Percentiles rank a stretch among this genome's conserved stretches.
These are phyloP conservation scores for Lithospermum erythrorhizon DNA, from an alignment of 257 asterid genomes.

Conservation along the genomic window DNA sequence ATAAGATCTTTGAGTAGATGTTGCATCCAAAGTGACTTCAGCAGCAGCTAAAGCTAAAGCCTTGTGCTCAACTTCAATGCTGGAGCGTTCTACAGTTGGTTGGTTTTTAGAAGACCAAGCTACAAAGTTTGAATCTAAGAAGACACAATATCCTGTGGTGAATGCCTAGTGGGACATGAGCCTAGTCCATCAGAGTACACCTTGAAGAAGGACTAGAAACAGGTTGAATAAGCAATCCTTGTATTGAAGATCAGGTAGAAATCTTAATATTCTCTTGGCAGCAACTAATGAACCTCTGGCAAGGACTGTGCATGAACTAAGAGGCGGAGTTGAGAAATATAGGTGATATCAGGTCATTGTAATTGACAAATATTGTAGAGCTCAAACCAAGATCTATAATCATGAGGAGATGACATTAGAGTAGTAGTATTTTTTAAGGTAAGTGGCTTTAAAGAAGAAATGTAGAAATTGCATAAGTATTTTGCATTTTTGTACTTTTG, in stretches of 20 bases:
- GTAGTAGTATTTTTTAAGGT: not conserved
- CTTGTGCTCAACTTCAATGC: too few species aligned
- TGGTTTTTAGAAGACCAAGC: too few species aligned
- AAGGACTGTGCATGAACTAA: not conserved
- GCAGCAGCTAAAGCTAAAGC: too few species aligned
- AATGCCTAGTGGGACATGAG: not conserved
- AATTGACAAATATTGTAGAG: not conserved
- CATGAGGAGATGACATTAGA: not conserved
- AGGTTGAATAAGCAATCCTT: not conserved
- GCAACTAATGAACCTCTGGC: not conserved
- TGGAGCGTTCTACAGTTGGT: too few species aligned
- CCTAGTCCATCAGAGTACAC: slow-evolving; percentile 2
- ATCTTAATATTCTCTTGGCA: not conserved
- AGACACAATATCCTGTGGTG: not conserved
- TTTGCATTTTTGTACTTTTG: not conserved
- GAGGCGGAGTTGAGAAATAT: not conserved
- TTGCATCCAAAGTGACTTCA: too few species aligned
- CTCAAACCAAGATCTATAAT: not conserved
- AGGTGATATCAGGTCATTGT: not conserved
- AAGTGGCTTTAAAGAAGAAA: not conserved
- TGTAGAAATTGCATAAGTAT: not conserved
- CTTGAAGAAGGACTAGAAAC: not conserved
- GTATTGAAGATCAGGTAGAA: not conserved
- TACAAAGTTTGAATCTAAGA: not conserved
- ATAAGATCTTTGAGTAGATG: too few species aligned